Evolutionary conservation across 208 protist species (phyloP).

Genomic region (Acanthamoeba triangularis): DNA sequence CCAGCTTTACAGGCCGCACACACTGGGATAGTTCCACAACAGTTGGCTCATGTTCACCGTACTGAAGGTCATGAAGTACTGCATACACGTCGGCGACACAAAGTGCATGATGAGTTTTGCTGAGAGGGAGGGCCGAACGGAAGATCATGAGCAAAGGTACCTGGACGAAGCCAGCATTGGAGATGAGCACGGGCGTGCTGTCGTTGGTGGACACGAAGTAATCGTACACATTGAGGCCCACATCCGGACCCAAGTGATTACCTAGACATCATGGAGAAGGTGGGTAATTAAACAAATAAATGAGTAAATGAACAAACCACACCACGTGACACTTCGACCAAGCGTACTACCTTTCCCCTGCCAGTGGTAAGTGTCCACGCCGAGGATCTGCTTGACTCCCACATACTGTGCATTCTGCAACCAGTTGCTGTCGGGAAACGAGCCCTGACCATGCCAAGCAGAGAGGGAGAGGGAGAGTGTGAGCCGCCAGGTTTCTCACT

Average conservation of each 20-base stretch:
- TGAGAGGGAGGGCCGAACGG: background rate
- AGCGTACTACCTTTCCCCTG: constrained; percentile 14
- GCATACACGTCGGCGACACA: background rate
- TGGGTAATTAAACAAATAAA: too few relatives aligned
- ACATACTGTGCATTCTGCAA: constrained; percentile 25
- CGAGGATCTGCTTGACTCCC: background rate
- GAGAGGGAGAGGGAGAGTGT: background rate
- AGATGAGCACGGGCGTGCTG: constrained; percentile 49
- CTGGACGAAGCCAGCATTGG: constrained; percentile 32
- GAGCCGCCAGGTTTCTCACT: background rate
- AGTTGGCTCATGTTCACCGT: background rate
- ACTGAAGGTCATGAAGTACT: constrained; percentile 59
- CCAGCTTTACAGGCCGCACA: background rate
- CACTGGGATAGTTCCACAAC: constrained; percentile 26
- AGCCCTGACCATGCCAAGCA: background rate
- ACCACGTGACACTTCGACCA: too few relatives aligned
- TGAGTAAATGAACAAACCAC: background rate
- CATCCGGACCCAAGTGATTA: constrained; percentile 23
- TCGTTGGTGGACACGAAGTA: background rate
- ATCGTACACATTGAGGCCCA: constrained; percentile 3
- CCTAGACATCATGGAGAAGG: background rate
- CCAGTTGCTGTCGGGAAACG: constrained; percentile 21
- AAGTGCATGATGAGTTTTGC: background rate
- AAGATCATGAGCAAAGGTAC: background rate
- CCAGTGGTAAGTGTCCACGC: constrained; percentile 10